Conservation (phyloP, 2,329 filamentous ascomycete genomes). For the Sporothrix brasiliensis region DNA sequence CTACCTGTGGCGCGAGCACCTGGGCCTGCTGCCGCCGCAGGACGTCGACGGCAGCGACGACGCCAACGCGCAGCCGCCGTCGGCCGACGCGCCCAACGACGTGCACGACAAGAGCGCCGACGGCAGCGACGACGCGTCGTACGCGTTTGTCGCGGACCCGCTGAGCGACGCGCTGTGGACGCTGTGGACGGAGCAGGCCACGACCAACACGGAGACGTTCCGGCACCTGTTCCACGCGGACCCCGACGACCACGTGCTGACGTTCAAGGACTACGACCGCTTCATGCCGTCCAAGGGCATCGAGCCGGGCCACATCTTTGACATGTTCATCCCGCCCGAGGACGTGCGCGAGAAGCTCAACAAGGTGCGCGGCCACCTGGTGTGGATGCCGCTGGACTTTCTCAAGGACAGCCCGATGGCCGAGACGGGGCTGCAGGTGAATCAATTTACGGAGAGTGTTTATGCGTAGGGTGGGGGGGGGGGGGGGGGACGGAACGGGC, state of each 20-base stretch:
- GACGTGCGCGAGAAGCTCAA: constrained; percentile 77
- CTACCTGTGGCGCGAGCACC: constrained; percentile 87
- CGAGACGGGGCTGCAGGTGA: constrained; percentile 83
- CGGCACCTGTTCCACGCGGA: constrained; percentile 84
- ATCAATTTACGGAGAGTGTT: constrained; percentile 83
- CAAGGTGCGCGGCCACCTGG: constrained; percentile 81
- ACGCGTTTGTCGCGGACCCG: constrained; percentile 70
- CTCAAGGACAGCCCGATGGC: constrained; percentile 84
- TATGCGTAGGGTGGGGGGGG: constrained; percentile 60
- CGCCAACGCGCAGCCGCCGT: constrained; percentile 74
- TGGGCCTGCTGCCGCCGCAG: constrained; percentile 79
- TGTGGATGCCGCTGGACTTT: constrained; percentile 94
- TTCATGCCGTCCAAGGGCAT: constrained; percentile 72
- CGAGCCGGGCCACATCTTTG: constrained; percentile 85
- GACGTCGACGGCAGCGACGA: constrained; percentile 67
- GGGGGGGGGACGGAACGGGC: background rate
- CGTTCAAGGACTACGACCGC: constrained; percentile 83
- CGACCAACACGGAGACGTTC: constrained; percentile 73
- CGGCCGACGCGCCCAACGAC: constrained; percentile 67
- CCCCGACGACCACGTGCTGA: constrained; percentile 85
- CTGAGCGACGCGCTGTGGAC: constrained; percentile 67
- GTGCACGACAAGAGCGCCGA: constrained; percentile 47
- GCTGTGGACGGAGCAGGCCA: constrained; percentile 70
- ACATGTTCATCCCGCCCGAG: constrained; percentile 71
- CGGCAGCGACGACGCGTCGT: constrained; percentile 57